Conservation (phyloP, 208 protist species). For the Acanthamoeba rhysodes region DNA sequence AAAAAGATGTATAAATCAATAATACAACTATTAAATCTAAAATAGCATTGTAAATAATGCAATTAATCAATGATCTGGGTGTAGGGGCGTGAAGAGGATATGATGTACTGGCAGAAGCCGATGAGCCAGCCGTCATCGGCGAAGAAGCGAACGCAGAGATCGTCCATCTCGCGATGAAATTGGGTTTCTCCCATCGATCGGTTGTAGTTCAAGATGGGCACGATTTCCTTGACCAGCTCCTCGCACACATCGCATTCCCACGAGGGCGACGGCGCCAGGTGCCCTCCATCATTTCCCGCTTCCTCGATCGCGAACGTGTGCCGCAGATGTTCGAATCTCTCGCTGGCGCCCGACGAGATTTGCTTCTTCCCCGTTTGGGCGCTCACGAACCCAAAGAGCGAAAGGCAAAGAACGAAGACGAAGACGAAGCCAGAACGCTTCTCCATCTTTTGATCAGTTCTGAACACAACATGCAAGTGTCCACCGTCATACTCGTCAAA, state of each 20-base stretch:
- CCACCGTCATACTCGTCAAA: too few species aligned
- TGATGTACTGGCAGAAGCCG: conserved; percentile 28
- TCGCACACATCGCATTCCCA: conserved; percentile 35
- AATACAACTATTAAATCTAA: neutral
- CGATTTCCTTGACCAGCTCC: neutral
- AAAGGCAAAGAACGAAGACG: too few species aligned
- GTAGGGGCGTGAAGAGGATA: neutral
- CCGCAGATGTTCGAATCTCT: too few species aligned
- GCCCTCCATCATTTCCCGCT: neutral
- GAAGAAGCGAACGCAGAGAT: conserved; percentile 3
- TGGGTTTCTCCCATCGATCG: neutral
- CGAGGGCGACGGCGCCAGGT: neutral
- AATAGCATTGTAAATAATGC: neutral
- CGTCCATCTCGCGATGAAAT: conserved; percentile 5
- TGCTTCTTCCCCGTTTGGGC: too few species aligned
- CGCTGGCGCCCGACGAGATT: too few species aligned
- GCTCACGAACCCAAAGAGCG: too few species aligned
- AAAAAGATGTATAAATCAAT: neutral
- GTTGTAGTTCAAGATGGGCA: conserved; percentile 8
- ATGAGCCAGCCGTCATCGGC: neutral
- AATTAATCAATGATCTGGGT: neutral
- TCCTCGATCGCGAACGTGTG: neutral
- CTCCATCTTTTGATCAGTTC: too few species aligned
- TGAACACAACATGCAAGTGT: too few species aligned
- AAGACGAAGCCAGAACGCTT: too few species aligned